These are phyloP conservation scores for Solanum pinnatisectum DNA, from an alignment of 257 asterid genomes.

Conservation along the genomic window DNA sequence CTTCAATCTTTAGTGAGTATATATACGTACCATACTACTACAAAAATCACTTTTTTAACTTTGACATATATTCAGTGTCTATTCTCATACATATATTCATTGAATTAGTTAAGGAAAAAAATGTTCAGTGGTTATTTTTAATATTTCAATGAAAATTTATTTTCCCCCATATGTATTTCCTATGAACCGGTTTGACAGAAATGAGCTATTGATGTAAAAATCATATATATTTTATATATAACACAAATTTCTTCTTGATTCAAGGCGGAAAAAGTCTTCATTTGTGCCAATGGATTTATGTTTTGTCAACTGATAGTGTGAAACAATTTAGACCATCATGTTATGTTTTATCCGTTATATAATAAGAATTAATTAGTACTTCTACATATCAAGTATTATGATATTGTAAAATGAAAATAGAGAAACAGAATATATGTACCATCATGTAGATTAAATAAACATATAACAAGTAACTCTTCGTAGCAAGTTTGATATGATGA, in stretches of 20 bases:
- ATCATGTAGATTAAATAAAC: background rate
- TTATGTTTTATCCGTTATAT: background rate
- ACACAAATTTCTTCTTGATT: background rate
- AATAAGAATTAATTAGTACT: background rate
- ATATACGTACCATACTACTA: background rate
- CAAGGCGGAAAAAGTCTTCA: no score
- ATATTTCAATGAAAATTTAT: background rate
- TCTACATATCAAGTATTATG: background rate
- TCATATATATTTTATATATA: no score
- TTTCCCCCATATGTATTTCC: accelerated
- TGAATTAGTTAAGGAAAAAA: background rate
- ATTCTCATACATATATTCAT: no score
- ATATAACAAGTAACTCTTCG: background rate
- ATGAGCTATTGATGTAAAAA: background rate
- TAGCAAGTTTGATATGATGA: background rate
- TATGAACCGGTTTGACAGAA: accelerated
- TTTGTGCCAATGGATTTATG: background rate
- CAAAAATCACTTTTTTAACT: background rate
- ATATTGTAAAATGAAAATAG: background rate
- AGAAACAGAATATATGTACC: background rate
- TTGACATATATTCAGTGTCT: background rate
- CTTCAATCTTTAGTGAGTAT: background rate
- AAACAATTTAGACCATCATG: background rate
- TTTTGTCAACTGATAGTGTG: background rate
- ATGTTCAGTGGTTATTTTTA: background rate